These are phyloP conservation scores for Cladophialophora carrionii DNA, from an alignment of 2,329 filamentous ascomycete genomes.

Conservation along the genomic window DNA sequence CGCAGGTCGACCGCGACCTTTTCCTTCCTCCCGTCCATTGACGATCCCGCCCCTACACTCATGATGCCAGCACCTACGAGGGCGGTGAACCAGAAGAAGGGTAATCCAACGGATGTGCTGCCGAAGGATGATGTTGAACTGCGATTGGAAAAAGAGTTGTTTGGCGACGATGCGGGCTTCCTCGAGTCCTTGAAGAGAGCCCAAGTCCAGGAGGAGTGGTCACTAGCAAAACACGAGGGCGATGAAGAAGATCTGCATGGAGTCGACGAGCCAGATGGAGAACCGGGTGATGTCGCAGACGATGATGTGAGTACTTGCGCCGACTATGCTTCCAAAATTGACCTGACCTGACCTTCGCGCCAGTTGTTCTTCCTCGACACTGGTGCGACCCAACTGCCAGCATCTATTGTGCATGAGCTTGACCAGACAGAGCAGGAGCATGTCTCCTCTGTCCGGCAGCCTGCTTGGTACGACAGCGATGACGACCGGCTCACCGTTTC, in stretches of 20 bases:
- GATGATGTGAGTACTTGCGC: constrained; percentile 61
- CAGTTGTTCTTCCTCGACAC: constrained; percentile 82
- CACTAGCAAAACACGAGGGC: constrained; percentile 39
- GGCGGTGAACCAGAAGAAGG: not conserved
- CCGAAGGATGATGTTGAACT: constrained; percentile 82
- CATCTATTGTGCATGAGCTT: constrained; percentile 43
- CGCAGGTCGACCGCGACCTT: not conserved
- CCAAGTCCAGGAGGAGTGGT: constrained; percentile 50
- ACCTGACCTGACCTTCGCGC: constrained; percentile 11
- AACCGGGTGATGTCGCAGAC: constrained; percentile 71
- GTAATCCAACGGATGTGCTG: constrained; percentile 39
- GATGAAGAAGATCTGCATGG: constrained; percentile 41
- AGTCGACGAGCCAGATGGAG: constrained; percentile 52
- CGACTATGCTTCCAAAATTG: constrained; percentile 12
- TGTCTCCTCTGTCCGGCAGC: constrained; percentile 40
- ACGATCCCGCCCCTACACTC: not conserved
- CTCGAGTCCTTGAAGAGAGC: constrained; percentile 69
- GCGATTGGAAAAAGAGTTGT: constrained; percentile 83
- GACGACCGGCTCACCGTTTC: constrained; percentile 87
- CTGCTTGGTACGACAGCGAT: constrained; percentile 93
- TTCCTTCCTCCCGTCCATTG: not conserved
- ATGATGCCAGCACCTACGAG: constrained; percentile 17
- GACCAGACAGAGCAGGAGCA: constrained; percentile 44
- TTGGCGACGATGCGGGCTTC: constrained; percentile 85
- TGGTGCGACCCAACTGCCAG: constrained; percentile 52